A percentile compares a stretch with the other conserved stretches of the same genome.
These are phyloP conservation scores for Xylariaceae sp. DNA, from an alignment of 2,329 filamentous ascomycete species.

Conservation along the genomic window DNA sequence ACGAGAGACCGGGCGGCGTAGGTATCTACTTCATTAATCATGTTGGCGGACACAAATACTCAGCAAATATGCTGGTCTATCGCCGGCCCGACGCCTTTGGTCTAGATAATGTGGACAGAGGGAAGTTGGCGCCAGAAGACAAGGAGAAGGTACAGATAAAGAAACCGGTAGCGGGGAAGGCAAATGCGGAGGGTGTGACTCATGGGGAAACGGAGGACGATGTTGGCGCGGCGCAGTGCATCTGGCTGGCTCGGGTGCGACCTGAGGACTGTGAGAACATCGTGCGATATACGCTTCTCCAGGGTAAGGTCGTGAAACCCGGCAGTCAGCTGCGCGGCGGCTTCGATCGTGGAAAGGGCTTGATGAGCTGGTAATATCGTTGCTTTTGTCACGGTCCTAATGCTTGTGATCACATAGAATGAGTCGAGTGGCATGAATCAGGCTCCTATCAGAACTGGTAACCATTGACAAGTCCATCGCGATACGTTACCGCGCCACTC, in stretches of 20 bases:
- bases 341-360: constrained; percentile 74
- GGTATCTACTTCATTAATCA: constrained; percentile 96
- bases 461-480: neutral
- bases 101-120: constrained; percentile 41
- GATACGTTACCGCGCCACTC: too few relatives aligned
- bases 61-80: constrained; percentile 91
- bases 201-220: constrained; percentile 30
- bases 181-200: constrained; percentile 26
- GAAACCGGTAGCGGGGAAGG: constrained; percentile 28
- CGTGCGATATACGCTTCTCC: constrained; percentile 78
- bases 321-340: constrained; percentile 79
- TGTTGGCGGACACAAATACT: constrained; percentile 94
- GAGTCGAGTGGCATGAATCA: neutral
- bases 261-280: constrained; percentile 94
- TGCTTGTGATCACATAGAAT: neutral
- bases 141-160: constrained; percentile 36
- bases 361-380: constrained; percentile 73
- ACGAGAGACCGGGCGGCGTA: constrained; percentile 84
- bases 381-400: neutral
- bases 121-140: constrained; percentile 33
- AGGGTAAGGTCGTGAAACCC: constrained; percentile 92
- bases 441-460: neutral
- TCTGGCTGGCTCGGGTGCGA: constrained; percentile 80
- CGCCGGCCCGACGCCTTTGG: constrained; percentile 57
- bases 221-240: constrained; percentile 73